phyloP scores from a whole-genome alignment of 164 flowering plant species.

The Sedum album region DNA sequence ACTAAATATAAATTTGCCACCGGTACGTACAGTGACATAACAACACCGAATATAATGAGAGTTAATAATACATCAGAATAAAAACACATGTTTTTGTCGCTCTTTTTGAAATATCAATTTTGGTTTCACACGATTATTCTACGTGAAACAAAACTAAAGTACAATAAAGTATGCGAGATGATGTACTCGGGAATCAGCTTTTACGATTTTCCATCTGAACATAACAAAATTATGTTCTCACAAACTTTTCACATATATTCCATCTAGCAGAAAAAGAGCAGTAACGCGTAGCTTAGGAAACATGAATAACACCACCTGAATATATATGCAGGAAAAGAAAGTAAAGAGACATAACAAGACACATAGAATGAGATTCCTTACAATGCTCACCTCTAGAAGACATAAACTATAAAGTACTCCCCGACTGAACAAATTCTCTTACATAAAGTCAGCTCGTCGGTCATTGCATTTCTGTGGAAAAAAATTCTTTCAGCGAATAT shows the following conservation, averaged over 20 bases:
- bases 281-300: background rate
- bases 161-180: background rate
- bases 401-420: background rate
- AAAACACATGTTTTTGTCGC: background rate
- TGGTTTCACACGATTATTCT: background rate
- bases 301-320: background rate
- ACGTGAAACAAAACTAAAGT: background rate
- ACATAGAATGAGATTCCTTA: slow-evolving; percentile 1
- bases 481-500: background rate
- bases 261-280: background rate
- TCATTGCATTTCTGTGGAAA: background rate
- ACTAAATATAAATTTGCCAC: no score
- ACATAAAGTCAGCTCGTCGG: background rate
- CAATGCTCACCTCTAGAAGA: background rate
- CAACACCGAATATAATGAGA: no score
- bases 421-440: background rate
- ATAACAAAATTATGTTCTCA: background rate
- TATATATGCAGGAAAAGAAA: background rate
- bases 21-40: no score
- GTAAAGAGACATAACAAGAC: background rate
- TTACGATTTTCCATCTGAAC: background rate
- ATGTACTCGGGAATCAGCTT: background rate
- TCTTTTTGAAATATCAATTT: background rate
- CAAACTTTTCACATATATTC: background rate
- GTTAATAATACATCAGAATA: no score